Evolutionary conservation across 2,329 filamentous ascomycete genomes (phyloP).

Genomic region (Fusarium coicis): DNA sequence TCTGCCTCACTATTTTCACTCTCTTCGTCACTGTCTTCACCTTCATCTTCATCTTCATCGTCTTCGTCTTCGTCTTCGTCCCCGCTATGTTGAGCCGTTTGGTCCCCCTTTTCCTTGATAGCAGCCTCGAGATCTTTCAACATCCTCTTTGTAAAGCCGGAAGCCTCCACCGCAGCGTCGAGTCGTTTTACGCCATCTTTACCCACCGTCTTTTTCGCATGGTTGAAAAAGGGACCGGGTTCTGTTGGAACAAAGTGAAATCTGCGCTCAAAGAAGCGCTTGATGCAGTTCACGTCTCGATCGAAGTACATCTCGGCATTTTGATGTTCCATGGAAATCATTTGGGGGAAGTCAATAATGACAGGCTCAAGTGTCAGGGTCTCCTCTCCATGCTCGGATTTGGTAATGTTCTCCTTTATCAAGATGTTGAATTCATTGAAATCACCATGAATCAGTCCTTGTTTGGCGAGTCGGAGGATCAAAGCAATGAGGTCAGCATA

Average conservation of each 20-base stretch:
- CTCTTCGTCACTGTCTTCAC: constrained; percentile 46
- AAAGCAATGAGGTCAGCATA: constrained; percentile 92
- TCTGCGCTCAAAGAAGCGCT: constrained; percentile 88
- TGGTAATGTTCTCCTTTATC: constrained; percentile 76
- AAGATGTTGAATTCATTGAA: constrained; percentile 99
- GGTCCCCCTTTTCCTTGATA: constrained; percentile 79
- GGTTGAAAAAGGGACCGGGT: constrained; percentile 85
- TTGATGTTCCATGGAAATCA: constrained; percentile 92
- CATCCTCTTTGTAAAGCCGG: constrained; percentile 97
- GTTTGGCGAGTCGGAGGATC: constrained; percentile 83
- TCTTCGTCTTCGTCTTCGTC: constrained; percentile 44
- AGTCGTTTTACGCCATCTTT: constrained; percentile 75
- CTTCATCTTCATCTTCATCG: constrained; percentile 46
- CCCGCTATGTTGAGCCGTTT: constrained; percentile 53
- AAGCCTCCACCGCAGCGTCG: constrained; percentile 90
- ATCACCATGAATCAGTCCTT: constrained; percentile 95
- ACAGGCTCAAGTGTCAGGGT: constrained; percentile 74
- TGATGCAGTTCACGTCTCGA: constrained; percentile 93
- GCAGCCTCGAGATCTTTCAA: constrained; percentile 92
- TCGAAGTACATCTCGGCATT: constrained; percentile 99
- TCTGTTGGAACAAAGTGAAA: constrained; percentile 88
- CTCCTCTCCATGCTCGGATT: constrained; percentile 55
- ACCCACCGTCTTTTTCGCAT: constrained; percentile 79
- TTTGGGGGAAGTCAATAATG: constrained; percentile 97
- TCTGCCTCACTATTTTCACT: constrained; percentile 43